phyloP scores from a whole-genome alignment of 345 rosid species.

The Ailanthus altissimus region DNA sequence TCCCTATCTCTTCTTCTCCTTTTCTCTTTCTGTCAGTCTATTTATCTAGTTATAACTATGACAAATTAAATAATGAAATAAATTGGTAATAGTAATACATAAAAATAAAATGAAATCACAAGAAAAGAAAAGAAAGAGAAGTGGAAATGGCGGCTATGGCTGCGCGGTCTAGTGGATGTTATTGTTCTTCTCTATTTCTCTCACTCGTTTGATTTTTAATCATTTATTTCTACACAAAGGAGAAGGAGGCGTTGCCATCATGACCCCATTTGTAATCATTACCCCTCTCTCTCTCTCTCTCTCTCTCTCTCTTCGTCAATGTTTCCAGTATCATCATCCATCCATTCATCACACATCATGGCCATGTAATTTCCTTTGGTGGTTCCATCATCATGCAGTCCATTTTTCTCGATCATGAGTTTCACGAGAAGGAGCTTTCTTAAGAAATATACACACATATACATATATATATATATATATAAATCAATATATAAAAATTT shows the following conservation, averaged over 20 bases:
- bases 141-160: constrained; percentile 75
- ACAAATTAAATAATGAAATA: neutral
- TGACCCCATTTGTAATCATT: constrained; percentile 53
- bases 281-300: constrained; percentile 1
- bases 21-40: neutral
- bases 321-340: constrained; percentile 6
- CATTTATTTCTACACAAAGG: constrained; percentile 12
- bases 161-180: constrained; percentile 47
- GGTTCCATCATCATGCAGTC: neutral
- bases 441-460: too few species aligned
- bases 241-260: constrained; percentile 35
- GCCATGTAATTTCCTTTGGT: neutral
- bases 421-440: neutral
- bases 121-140: neutral
- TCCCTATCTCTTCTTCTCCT: constrained; percentile 25
- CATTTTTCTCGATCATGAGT: neutral
- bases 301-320: neutral
- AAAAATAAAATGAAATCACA: neutral
- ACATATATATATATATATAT: too few species aligned
- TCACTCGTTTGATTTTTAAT: constrained; percentile 16
- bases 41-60: constrained; percentile 7
- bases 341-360: neutral
- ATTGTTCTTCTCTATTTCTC: neutral
- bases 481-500: too few species aligned
- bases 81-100: neutral